These are phyloP conservation scores for Pholiota molesta DNA, from an alignment of 768 basidiomycete species.

Conservation along the genomic window DNA sequence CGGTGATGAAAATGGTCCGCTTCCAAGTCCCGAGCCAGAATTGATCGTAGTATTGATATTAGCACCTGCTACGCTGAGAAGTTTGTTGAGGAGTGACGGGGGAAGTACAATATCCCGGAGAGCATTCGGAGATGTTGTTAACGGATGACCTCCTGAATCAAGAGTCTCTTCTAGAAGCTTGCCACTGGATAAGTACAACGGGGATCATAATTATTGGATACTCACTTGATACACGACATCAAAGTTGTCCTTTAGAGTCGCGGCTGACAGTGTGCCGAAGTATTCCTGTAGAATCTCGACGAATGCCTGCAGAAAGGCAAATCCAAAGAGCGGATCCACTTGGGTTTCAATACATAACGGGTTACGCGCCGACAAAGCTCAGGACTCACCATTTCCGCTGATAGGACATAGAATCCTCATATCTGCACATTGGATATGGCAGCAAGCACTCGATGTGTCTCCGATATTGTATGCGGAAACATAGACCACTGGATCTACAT, in stretches of 20 bases:
- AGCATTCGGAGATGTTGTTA: constrained; percentile 89
- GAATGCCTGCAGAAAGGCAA: constrained; percentile 87
- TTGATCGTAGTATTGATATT: constrained; percentile 52
- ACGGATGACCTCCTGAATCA: constrained; percentile 88
- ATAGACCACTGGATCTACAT: constrained; percentile 77
- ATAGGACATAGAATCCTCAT: constrained; percentile 80
- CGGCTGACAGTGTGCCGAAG: constrained; percentile 81
- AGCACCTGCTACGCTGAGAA: constrained; percentile 55
- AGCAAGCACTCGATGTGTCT: constrained; percentile 71
- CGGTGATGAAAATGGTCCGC: constrained; percentile 77
- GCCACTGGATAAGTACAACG: constrained; percentile 2
- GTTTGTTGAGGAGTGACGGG: constrained; percentile 81
- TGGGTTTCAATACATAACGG: constrained; percentile 20
- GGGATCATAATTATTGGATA: neutral
- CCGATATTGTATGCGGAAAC: constrained; percentile 51
- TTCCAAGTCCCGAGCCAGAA: constrained; percentile 44
- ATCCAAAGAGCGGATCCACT: constrained; percentile 92
- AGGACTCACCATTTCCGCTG: constrained; percentile 78
- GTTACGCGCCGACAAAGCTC: neutral
- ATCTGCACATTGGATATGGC: constrained; percentile 78
- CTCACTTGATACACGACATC: constrained; percentile 92
- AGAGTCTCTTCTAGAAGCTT: constrained; percentile 95
- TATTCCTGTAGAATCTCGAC: constrained; percentile 84
- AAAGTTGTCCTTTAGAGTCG: constrained; percentile 86
- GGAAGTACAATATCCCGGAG: constrained; percentile 93